Conservation (phyloP, 176 grass and related monocot genomes). For the Aechmea fasciata region DNA sequence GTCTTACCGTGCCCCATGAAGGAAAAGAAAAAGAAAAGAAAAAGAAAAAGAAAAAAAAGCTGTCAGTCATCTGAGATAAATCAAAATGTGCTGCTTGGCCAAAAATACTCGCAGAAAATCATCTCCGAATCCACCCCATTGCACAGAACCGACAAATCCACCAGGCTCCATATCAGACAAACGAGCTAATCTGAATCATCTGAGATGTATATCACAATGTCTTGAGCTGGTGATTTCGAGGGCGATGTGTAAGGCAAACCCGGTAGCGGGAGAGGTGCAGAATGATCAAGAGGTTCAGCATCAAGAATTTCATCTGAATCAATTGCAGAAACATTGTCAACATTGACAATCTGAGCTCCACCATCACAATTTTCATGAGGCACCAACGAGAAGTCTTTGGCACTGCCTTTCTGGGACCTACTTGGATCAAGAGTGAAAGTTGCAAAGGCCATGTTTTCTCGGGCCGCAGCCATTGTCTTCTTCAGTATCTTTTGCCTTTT, state of each 20-base stretch:
- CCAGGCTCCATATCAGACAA: too few relatives aligned
- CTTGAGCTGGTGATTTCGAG: not conserved
- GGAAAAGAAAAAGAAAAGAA: too few relatives aligned
- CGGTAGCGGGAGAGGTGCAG: not conserved
- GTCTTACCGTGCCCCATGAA: too few relatives aligned
- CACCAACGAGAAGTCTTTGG: not conserved
- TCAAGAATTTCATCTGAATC: not conserved
- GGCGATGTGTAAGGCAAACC: not conserved
- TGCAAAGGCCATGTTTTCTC: not conserved
- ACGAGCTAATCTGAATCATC: slow-evolving; percentile 20
- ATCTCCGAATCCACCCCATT: too few relatives aligned
- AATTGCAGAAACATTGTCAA: not conserved
- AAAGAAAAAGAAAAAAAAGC: too few relatives aligned
- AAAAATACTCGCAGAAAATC: too few relatives aligned
- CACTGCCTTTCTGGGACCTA: not conserved
- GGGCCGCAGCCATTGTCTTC: slow-evolving; percentile 27
- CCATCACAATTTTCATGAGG: not conserved
- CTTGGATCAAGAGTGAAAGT: not conserved
- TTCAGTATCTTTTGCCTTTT: slow-evolving; percentile 36
- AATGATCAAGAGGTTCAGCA: not conserved
- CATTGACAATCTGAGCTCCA: not conserved
- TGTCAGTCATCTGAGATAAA: too few relatives aligned
- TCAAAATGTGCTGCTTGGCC: too few relatives aligned
- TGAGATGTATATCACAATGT: slow-evolving; percentile 29
- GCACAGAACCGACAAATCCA: too few relatives aligned